phyloP scores from a whole-genome alignment of 345 rosid genomes.

The Bruguiera sexangula region DNA sequence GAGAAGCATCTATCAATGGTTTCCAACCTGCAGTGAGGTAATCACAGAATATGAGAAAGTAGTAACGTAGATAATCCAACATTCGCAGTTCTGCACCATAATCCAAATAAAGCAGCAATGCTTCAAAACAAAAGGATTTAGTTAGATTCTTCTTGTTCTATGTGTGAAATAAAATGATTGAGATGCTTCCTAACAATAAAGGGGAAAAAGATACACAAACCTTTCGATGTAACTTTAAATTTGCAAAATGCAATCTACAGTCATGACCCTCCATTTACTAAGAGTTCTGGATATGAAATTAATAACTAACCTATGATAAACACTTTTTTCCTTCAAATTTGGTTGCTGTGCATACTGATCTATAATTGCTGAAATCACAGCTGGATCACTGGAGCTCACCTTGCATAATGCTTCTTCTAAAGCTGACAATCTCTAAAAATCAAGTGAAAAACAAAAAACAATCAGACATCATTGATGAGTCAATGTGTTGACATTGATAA shows the following conservation, averaged over 20 bases:
- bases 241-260: neutral
- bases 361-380: conserved; percentile 48
- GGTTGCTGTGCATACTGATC: conserved; percentile 54
- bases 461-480: neutral
- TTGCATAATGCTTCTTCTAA: conserved; percentile 57
- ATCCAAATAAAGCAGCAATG: neutral
- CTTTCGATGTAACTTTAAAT: no score
- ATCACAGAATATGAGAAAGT: conserved; percentile 4
- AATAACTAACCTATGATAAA: conserved; percentile 51
- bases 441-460: conserved; percentile 13
- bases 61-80: neutral
- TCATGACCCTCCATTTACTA: neutral
- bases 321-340: conserved; percentile 55
- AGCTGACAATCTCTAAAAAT: conserved; percentile 49
- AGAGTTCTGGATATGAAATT: neutral
- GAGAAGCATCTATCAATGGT: conserved; percentile 73
- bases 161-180: no score
- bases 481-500: no score
- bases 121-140: neutral
- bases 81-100: neutral
- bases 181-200: no score
- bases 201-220: no score
- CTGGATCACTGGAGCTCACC: conserved; percentile 51
- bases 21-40: conserved; percentile 53
- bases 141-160: neutral